Evolutionary conservation across 352 stramenopile genomes (phyloP).

Genomic region (Phytophthora cajani): DNA sequence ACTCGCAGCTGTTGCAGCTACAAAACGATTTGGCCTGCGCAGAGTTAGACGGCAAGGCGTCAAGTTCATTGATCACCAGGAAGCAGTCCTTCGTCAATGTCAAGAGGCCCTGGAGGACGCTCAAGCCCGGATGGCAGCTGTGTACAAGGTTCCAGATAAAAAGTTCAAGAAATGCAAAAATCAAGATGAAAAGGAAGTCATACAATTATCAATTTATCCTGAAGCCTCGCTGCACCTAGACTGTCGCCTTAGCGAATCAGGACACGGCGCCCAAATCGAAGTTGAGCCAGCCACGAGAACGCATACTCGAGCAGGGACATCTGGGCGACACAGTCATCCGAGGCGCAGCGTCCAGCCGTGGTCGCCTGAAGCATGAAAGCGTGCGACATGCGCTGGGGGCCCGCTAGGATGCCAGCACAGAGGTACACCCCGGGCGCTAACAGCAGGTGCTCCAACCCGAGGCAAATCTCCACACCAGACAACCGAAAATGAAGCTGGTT

Average conservation of each 20-base stretch:
- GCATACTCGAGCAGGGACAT: constrained; percentile 2
- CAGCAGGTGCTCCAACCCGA: constrained; percentile 1
- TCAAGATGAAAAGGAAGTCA: too few species aligned
- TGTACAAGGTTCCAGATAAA: constrained; percentile 2
- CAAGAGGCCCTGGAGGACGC: constrained; percentile 8
- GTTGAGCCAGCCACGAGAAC: background rate
- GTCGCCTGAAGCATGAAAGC: constrained; percentile 16
- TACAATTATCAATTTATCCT: too few species aligned
- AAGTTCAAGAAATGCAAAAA: constrained; percentile 6
- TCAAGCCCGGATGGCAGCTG: constrained; percentile 2
- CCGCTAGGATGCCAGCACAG: background rate
- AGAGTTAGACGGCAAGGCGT: background rate
- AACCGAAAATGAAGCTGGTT: constrained; percentile 4
- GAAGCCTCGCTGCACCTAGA: too few species aligned
- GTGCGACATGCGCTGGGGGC: constrained; percentile 10
- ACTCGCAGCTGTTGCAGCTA: background rate
- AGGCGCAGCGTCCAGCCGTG: constrained; percentile 1
- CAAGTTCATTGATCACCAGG: background rate
- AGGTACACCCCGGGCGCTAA: constrained; percentile 13
- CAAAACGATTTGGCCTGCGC: background rate
- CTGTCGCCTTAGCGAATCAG: too few species aligned
- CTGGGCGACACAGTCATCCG: constrained; percentile 1
- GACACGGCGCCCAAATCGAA: background rate
- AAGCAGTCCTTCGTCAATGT: constrained; percentile 5
- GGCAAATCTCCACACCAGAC: background rate